Base-by-base conservation (phyloP, 164 flowering plant genomes). In the Warburgia ugandensis region DNA sequence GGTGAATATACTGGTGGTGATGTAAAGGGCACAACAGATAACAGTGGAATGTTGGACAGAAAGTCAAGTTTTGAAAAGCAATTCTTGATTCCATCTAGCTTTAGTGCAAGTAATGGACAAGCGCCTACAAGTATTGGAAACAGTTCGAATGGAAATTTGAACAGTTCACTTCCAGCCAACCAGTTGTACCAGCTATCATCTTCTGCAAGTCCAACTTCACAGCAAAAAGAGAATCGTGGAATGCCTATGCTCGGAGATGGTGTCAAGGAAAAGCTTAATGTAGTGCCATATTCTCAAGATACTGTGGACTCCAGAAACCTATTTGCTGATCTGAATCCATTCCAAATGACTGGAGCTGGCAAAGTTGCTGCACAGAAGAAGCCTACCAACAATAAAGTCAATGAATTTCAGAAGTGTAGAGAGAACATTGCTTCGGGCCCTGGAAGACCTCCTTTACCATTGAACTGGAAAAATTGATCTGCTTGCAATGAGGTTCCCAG, bases 321-420 rank as follows among this genome's bases (percentile, higher is more conserved):
- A 44, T 94, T 94, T 74, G 85, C 92, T 23, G 99, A 94, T 57
- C 84, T 94, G 48, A 88, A 94, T 68, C 99, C 99, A 8, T 83
- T 94, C 43, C 83, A 69, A 42, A 66, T 74, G 12, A 71, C 63
- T 63, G 89, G 81, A 39, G 56, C 81, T 51, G 75, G 76, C 26
- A 85, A 77, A 56, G 29, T 19, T 47, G 64, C 55, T 39, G 41
- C 49, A 44, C 82, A 68, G 38, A 75, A 68, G 57, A 75, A 73
- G 40, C 48, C 68, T 10, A 17, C 55, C 8, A 80, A 75, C 22
- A 72, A 54, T 52, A 81, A 75, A 45, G 59, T 69, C 25, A 76
- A 72, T 58, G 95, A 77, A 41, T 46, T 62, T 46, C 87, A 68
- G 61, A 73, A 68, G 64, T 60, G 55, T 51, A 78, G 55, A 69